Percentiles rank a stretch among this genome's conserved stretches.
Evolutionary conservation across 2,329 filamentous ascomycete species (phyloP).

Genomic region (Colletotrichum sp.): DNA sequence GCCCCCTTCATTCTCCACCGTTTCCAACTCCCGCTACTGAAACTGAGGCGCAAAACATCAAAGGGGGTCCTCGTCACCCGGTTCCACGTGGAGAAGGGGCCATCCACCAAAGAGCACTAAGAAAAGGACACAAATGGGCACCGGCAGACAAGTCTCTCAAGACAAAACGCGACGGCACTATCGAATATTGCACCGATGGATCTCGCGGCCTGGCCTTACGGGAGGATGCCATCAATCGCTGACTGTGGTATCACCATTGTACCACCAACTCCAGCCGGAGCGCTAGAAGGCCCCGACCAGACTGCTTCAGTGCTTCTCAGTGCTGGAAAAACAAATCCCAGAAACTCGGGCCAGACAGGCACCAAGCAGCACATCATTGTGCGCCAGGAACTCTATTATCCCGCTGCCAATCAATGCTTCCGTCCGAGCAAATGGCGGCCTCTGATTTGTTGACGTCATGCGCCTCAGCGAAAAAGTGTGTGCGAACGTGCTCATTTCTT

Average conservation of each 20-base stretch:
- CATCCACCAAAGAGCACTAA: not conserved
- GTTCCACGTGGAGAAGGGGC: constrained; percentile 1
- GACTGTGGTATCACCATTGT: not conserved
- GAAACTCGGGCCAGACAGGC: not conserved
- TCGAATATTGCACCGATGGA: not conserved
- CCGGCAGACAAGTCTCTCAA: not conserved
- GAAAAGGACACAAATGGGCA: not conserved
- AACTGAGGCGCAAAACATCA: constrained; percentile 8
- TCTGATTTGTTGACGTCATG: constrained; percentile 16
- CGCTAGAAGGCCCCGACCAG: not conserved
- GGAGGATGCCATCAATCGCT: not conserved
- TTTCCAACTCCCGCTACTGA: constrained; percentile 1
- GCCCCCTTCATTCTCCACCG: not conserved
- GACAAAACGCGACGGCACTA: not conserved
- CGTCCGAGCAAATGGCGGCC: not conserved
- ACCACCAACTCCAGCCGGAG: not conserved
- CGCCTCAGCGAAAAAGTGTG: not conserved
- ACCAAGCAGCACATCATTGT: not conserved
- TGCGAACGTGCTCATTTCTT: constrained; percentile 6
- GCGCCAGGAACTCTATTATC: not conserved
- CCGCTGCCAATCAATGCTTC: not conserved
- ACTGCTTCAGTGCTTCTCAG: not conserved
- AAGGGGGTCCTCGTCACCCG: not conserved
- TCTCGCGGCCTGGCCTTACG: not conserved
- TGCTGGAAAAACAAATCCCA: not conserved